Percentiles rank a stretch among this genome's conserved stretches.
Conservation (phyloP, 2,329 filamentous ascomycete genomes). For the Botrytis cinerea region DNA sequence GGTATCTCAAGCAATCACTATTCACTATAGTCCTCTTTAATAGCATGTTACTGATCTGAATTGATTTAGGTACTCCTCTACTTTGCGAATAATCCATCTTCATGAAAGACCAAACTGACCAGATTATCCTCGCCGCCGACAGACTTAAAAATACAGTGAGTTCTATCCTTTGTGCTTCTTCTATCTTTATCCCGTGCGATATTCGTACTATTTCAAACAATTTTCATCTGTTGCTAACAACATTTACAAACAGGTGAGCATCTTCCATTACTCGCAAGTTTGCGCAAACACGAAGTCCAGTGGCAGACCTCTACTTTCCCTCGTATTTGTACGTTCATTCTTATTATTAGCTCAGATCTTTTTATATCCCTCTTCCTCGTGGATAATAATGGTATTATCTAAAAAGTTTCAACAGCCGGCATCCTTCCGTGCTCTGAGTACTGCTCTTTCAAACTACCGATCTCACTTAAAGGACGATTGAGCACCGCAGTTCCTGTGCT, state of each 20-base stretch:
- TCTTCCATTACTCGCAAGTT: not conserved
- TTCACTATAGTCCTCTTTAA: not conserved
- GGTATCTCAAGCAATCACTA: not conserved
- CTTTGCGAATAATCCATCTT: not conserved
- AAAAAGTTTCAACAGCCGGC: not conserved
- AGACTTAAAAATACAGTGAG: slow-evolving; percentile 4
- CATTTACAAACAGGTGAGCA: not conserved
- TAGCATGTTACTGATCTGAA: not conserved
- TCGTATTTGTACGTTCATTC: not conserved
- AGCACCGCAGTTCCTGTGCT: not conserved
- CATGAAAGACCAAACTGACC: slow-evolving; percentile 2
- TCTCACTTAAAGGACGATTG: not conserved
- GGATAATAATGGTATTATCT: not conserved
- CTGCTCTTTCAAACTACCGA: not conserved
- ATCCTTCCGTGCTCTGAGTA: no score
- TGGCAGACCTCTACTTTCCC: not conserved
- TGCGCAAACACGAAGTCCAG: not conserved
- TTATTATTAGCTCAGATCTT: not conserved
- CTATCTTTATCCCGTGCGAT: not conserved
- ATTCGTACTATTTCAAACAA: not conserved
- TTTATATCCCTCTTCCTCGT: no score
- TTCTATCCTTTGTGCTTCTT: not conserved
- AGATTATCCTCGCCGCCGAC: not conserved
- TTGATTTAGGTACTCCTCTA: not conserved
- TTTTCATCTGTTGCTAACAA: not conserved